Evolutionary conservation across 2,329 filamentous ascomycete species (phyloP).

Genomic region (Blastomyces gilchristii): DNA sequence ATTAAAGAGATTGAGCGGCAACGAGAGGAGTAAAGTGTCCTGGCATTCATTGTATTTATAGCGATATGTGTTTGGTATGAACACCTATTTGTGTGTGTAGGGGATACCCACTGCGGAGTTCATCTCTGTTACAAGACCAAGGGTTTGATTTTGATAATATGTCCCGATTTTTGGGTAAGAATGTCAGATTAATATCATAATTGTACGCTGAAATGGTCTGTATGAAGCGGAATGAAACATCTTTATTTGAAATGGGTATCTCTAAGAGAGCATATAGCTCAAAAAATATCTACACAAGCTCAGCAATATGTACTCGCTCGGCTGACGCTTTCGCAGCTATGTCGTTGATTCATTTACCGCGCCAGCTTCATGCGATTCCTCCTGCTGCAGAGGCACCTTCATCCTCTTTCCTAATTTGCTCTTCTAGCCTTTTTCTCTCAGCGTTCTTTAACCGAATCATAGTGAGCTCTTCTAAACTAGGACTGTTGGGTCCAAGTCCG

Average conservation of each 20-base stretch:
- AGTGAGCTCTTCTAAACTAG: slow-evolving; percentile 39
- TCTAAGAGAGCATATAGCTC: background rate
- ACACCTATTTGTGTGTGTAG: background rate
- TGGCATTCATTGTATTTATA: slow-evolving; percentile 1
- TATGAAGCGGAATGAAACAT: background rate
- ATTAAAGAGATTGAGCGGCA: slow-evolving; percentile 3
- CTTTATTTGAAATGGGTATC: slow-evolving; percentile 4
- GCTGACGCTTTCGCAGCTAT: background rate
- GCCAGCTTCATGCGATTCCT: slow-evolving; percentile 14
- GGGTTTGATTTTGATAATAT: background rate
- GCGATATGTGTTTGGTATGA: background rate
- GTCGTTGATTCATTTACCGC: background rate
- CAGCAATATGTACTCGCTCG: background rate
- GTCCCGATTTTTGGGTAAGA: background rate
- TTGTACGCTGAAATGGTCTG: background rate
- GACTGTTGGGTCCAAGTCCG: slow-evolving; percentile 21
- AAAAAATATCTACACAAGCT: background rate
- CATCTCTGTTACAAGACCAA: background rate
- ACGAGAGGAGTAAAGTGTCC: background rate
- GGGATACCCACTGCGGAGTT: background rate
- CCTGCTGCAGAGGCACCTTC: slow-evolving; percentile 33
- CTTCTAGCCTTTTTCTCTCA: slow-evolving; percentile 44
- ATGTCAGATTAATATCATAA: background rate
- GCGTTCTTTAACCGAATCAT: slow-evolving; percentile 49
- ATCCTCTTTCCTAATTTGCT: slow-evolving; percentile 43